Evolutionary conservation across 306 rosid genomes (phyloP).

Genomic region (Malus domestica): DNA sequence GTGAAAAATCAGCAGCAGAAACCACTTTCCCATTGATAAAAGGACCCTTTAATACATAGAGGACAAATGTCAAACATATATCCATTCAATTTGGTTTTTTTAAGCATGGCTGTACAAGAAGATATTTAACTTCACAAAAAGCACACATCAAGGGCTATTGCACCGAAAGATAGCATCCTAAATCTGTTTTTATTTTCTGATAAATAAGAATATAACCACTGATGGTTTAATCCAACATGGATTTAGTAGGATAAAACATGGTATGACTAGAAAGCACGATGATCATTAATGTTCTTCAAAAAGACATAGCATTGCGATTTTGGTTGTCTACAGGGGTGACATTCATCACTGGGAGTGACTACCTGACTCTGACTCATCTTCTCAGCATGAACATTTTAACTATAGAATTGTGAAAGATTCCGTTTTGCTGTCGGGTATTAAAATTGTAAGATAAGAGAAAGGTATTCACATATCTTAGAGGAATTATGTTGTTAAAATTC

Average conservation of each 20-base stretch:
- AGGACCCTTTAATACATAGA: conserved; percentile 54
- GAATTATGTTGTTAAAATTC: no score
- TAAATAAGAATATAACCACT: background rate
- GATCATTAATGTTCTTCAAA: no score
- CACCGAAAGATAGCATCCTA: background rate
- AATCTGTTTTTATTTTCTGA: background rate
- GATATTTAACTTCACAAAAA: background rate
- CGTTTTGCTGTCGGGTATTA: no score
- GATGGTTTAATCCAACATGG: background rate
- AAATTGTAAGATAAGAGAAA: no score
- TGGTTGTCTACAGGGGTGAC: no score
- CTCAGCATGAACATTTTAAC: no score
- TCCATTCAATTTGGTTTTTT: background rate
- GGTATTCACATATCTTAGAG: no score
- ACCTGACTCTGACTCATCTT: no score
- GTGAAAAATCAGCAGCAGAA: conserved; percentile 77
- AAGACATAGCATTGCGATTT: no score
- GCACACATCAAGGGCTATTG: background rate
- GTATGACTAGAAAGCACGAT: no score
- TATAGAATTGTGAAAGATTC: no score
- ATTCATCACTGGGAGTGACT: no score
- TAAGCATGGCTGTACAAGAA: background rate
- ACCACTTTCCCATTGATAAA: conserved; percentile 68
- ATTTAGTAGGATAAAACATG: background rate
- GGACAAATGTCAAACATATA: background rate